Base-by-base conservation (phyloP, 2,329 filamentous ascomycete genomes). In the Sarocladium oryzae region DNA sequence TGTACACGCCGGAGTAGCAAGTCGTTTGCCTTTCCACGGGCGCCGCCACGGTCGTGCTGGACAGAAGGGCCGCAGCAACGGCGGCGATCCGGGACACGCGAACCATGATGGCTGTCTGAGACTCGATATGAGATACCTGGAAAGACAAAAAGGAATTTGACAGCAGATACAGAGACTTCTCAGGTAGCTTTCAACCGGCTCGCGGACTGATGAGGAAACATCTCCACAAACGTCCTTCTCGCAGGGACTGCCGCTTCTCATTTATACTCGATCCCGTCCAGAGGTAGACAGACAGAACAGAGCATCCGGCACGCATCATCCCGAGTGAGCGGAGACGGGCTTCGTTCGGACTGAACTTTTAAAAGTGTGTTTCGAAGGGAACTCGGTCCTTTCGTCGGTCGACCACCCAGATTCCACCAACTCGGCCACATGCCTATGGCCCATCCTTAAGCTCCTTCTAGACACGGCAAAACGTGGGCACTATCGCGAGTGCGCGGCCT, bases 1-100 rank as follows among this genome's bases (percentile, higher is more conserved):
- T 52, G 48, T 54, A 54, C 18, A 54, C 38, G 10, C 53, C 53
- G 13, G 53, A 49, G 16, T 41, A 51, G 40, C 53, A 54, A 21
- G 30, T 41, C 13, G 35, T 24, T 26, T 45, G 50, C 18, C 41
- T 30, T 40, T 48, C 37, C 18, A 51, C 35, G 7, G 52, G 52
- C 5, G 52, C 46, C 13, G 46, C 52, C 43, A 52, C n/a, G 26
- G 43, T 40, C 3, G 41, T 50, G 35, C 24, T 50, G 35, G 24
- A 48, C 8, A 48, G 24, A 28, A 49, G 36, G 20, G 23, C 49
- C 49, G 37, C 11, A 24, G 24, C 16, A 43, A 45, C 53, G 23
- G 51, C 21, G 35, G 26, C 50, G 13, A 49, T 23, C 26, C 36
- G 20, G 33, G 43, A 20, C 26, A 48, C 20, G 43, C 26, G 51